Evolutionary conservation across 2,329 filamentous ascomycete species (phyloP).

Genomic region (Alternaria metachromatica): DNA sequence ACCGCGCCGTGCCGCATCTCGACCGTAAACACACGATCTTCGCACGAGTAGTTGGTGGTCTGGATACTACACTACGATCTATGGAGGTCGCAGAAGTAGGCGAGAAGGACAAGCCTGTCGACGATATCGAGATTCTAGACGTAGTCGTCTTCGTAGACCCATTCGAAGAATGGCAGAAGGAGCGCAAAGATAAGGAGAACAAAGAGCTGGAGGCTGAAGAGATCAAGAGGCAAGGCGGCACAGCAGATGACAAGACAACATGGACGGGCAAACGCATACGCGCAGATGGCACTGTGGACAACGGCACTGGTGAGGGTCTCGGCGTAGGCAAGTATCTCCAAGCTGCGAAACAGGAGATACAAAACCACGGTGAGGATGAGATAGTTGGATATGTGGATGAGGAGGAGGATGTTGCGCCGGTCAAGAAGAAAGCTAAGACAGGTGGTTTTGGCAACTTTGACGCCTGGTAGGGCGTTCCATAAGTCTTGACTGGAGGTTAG

Average conservation of each 20-base stretch:
- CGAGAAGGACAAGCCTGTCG: constrained; percentile 74
- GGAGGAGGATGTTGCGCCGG: constrained; percentile 68
- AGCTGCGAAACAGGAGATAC: constrained; percentile 54
- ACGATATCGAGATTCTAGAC: constrained; percentile 81
- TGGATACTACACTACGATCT: constrained; percentile 71
- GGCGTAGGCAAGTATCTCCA: constrained; percentile 85
- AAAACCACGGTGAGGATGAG: constrained; percentile 59
- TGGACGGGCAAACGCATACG: constrained; percentile 96
- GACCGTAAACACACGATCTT: constrained; percentile 99
- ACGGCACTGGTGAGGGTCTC: constrained; percentile 59
- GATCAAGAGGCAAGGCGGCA: constrained; percentile 69
- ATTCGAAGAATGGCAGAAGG: constrained; percentile 88
- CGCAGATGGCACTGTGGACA: constrained; percentile 66
- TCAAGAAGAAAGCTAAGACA: constrained; percentile 79
- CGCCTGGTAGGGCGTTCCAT: constrained; percentile 66
- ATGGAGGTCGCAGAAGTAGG: constrained; percentile 82
- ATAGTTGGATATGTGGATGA: constrained; percentile 68
- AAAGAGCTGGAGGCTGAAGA: constrained; percentile 69
- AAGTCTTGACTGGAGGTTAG: neutral
- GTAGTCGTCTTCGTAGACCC: constrained; percentile 90
- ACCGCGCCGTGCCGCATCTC: constrained; percentile 82
- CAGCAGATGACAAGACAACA: constrained; percentile 86
- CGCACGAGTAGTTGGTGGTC: constrained; percentile 78
- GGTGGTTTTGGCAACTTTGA: constrained; percentile 95
- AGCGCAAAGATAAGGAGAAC: constrained; percentile 62